Base-by-base conservation (phyloP, 345 rosid genomes). In the Ricinus communis region DNA sequence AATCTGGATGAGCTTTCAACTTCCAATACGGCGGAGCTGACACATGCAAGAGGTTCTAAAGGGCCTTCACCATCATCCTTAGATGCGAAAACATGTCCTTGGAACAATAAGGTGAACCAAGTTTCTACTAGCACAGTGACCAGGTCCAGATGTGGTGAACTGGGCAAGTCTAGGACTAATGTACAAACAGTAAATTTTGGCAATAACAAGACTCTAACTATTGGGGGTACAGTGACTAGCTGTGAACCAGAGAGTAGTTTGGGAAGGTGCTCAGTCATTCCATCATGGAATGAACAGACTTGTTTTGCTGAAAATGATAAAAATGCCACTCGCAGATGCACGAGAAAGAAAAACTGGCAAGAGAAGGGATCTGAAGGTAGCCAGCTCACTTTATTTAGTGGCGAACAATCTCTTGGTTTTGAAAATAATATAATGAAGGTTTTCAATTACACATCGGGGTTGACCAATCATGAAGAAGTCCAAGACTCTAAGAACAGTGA, bases 361-460 rank as follows among this genome's bases (percentile, higher is more conserved):
- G 67, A 61, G 41, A 69, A 65, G 74, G 72, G 50, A 41, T 64
- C 79, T 19, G 77, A 77, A 62, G 58, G 59, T 36, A 30, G 61
- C 30, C 62, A 68, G 76, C 76, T 33, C 31, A 24, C 76, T 74
- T 65, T 71, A 51, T 67, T 62, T 75, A 76, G 75, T 22, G 57
- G 62, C 56, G 71, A 71, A 74, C 78, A 79, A 71, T 67, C 15
- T 3, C 50, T 71, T 70, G 65, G 62, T 33, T 52, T 36, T 12
- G 28, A 70, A 76, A 71, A 62, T 56, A 71, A 53, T 57, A 59
- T 47, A 40, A 51, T 49, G 38, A 78, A 76, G 68, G 51, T 65
- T 50, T 78, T 79, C 65, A 40, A 50, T 25, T 71, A 27, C 27
- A 59, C 66, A 45, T 10, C 43, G 22, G 70, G 70, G 54, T 46